Conservation (phyloP, 345 rosid species). For the Populus pruinosa region DNA sequence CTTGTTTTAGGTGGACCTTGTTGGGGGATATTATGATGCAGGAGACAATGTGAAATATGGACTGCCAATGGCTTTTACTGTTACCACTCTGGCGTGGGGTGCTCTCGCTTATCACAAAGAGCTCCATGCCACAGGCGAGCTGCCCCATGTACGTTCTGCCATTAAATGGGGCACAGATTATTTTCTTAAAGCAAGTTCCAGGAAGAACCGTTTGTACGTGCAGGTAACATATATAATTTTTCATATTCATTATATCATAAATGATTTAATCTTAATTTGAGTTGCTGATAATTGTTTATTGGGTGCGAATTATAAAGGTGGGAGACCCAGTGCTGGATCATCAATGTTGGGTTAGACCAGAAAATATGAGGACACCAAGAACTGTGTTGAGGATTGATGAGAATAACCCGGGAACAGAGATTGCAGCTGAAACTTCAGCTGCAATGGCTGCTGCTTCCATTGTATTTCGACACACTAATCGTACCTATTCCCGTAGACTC, state of each 20-base stretch:
- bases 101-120: slow-evolving; percentile 46
- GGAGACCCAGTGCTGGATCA: slow-evolving; percentile 81
- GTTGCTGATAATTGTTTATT: too few relatives aligned
- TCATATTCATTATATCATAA: background rate
- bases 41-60: slow-evolving; percentile 91
- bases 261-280: background rate
- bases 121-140: slow-evolving; percentile 50
- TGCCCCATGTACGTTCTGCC: slow-evolving; percentile 39
- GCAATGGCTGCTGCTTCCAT: slow-evolving; percentile 83
- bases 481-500: slow-evolving; percentile 53
- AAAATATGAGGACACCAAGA: slow-evolving; percentile 72
- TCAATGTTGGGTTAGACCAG: slow-evolving; percentile 78
- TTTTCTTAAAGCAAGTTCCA: slow-evolving; percentile 61
- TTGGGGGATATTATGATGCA: slow-evolving; percentile 88
- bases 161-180: slow-evolving; percentile 96
- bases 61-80: slow-evolving; percentile 85
- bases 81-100: slow-evolving; percentile 81
- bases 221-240: slow-evolving; percentile 42
- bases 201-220: slow-evolving; percentile 49
- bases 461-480: slow-evolving; percentile 50
- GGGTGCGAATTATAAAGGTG: slow-evolving; percentile 32
- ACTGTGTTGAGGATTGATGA: slow-evolving; percentile 56
- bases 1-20: slow-evolving; percentile 54
- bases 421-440: slow-evolving; percentile 78
- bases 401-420: slow-evolving; percentile 64